These are phyloP conservation scores for Arachis stenosperma DNA, from an alignment of 306 rosid species.

Conservation along the genomic window DNA sequence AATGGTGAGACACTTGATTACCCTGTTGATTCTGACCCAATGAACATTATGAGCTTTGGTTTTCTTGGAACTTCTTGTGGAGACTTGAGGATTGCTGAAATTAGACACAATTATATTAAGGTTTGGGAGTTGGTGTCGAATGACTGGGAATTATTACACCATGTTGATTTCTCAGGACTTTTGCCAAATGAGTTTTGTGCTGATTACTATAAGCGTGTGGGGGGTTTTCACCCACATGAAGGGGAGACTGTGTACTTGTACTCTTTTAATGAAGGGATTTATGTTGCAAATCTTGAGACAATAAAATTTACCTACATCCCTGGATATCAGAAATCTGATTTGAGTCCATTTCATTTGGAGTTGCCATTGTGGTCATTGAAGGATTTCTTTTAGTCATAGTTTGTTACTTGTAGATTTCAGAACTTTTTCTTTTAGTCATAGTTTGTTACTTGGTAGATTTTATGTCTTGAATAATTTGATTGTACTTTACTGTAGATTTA, in stretches of 20 bases:
- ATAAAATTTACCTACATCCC: background rate
- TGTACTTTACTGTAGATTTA: background rate
- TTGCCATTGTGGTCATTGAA: background rate
- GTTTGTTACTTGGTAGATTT: background rate
- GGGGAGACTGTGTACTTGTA: conserved; percentile 35
- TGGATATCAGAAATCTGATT: background rate
- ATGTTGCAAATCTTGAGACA: conserved; percentile 15
- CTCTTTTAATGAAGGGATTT: conserved; percentile 35
- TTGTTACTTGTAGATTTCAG: background rate
- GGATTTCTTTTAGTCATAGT: background rate
- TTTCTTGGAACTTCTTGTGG: conserved; percentile 28
- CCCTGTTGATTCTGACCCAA: conserved; percentile 13
- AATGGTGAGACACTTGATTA: background rate
- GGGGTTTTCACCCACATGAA: conserved; percentile 40
- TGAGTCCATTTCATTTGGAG: background rate
- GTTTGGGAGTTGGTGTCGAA: conserved; percentile 12
- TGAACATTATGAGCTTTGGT: conserved; percentile 42
- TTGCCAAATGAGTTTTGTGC: conserved; percentile 15
- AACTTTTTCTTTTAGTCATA: background rate
- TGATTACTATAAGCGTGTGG: conserved; percentile 31
- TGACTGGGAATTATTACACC: conserved; percentile 31
- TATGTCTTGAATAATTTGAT: background rate
- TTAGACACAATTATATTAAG: conserved; percentile 12
- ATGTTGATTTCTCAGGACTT: background rate
- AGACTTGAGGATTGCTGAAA: conserved; percentile 32